Base-by-base conservation (phyloP, 495 filamentous ascomycete species). In the Podospora pseudoanserina region DNA sequence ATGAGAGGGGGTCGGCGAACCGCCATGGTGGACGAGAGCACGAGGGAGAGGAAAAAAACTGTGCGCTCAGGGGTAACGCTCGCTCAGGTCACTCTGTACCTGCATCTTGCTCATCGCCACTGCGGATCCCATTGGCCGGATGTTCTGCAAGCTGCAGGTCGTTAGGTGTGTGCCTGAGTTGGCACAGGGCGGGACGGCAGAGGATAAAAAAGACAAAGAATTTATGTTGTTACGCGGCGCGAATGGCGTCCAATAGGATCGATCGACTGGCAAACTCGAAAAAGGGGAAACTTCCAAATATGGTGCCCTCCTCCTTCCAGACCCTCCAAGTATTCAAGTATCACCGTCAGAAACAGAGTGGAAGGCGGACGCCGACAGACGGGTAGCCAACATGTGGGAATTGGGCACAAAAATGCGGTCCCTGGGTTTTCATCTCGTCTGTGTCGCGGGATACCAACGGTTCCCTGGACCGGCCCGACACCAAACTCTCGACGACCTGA, bases 91-190 rank as follows among this genome's bases (percentile, higher is more conserved):
- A 62, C 6, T 26, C 61, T 39, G 61, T 63, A 63, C 61, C 61
- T 63, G 61, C 61, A 63, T 63, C 61, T 32, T 63, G 61, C 61
- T 39, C 34, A 39, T 63, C 61, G 61, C 61, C 61, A 63, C 61
- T 27, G 61, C 19, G 4, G 55, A 39, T 39, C n/a, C 61, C 2
- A 63, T 63, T 63, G 61, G 61, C 32, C 30, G 30, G 61, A n/a
- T 49, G 55, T 20, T 63, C 28, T 44, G 58, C 57, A 26, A 30
- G 58, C 34, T 67, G 57, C 34, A 27, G 28, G n/a, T 65, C 19
- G 64, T 55, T 34, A 5, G 16, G 16, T 54, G 64, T 16, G 64
- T 65, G 27, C 19, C 18, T 26, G 27, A 13, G 55, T 34, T 28
- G 28, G 65, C 59, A 61, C 20, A 49, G 34, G 4, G 27, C 23